phyloP scores from a whole-genome alignment of 257 asterid species.

The Penstemon davidsonii region DNA sequence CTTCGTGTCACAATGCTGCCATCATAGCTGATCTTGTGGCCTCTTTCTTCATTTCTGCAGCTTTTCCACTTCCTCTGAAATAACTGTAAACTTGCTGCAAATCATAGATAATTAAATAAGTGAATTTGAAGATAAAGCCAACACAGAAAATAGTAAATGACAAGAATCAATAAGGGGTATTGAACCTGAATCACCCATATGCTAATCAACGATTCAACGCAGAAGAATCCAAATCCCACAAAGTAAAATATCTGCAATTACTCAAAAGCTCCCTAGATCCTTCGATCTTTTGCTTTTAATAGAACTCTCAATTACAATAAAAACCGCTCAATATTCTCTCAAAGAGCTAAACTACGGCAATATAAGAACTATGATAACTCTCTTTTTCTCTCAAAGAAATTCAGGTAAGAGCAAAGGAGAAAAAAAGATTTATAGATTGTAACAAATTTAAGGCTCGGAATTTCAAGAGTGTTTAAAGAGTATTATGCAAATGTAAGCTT shows the following conservation, averaged over 20 bases:
- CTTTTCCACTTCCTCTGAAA: constrained; percentile 78
- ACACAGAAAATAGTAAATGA: neutral
- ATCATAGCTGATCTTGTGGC: constrained; percentile 68
- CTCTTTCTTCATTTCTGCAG: constrained; percentile 66
- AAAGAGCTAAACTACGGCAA: too few relatives aligned
- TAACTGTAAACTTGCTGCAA: constrained; percentile 79
- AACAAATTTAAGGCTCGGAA: too few relatives aligned
- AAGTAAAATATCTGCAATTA: constrained; percentile 62
- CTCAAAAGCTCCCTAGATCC: too few relatives aligned
- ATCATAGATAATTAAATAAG: neutral
- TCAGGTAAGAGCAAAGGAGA: too few relatives aligned
- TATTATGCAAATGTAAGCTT: too few relatives aligned
- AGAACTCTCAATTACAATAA: too few relatives aligned
- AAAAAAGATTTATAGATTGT: too few relatives aligned
- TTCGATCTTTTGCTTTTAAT: too few relatives aligned
- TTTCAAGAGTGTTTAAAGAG: too few relatives aligned
- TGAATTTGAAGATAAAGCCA: neutral
- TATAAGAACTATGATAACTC: too few relatives aligned
- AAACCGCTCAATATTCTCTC: too few relatives aligned
- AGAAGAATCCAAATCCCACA: constrained; percentile 60
- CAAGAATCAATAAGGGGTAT: neutral
- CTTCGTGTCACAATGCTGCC: constrained; percentile 54
- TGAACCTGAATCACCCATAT: constrained; percentile 91
- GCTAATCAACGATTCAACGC: constrained; percentile 73
- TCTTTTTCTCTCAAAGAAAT: too few relatives aligned